Conservation (phyloP, 2,329 filamentous ascomycete species). For the Talaromyces sp. region DNA sequence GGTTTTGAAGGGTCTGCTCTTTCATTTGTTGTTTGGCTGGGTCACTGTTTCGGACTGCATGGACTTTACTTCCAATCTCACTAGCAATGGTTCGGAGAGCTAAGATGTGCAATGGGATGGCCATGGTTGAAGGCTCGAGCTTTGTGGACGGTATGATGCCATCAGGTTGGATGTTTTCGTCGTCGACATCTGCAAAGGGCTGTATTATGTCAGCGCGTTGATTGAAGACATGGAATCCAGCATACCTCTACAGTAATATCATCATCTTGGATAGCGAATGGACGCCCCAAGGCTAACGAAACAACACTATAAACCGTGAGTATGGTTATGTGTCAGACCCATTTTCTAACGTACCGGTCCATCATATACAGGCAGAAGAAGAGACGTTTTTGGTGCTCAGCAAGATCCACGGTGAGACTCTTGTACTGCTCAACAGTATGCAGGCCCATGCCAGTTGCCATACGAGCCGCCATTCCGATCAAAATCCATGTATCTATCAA, state of each 20-base stretch:
- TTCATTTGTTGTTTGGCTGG: conserved; percentile 24
- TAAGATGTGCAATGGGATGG: conserved; percentile 45
- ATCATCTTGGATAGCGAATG: conserved; percentile 48
- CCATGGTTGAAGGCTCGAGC: conserved; percentile 34
- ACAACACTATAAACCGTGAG: conserved; percentile 31
- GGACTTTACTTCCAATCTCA: conserved; percentile 40
- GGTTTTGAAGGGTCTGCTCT: conserved; percentile 32
- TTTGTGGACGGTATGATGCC: conserved; percentile 21
- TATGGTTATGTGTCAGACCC: background rate
- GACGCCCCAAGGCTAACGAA: conserved; percentile 45
- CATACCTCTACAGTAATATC: conserved; percentile 43
- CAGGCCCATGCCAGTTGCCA: conserved; percentile 46
- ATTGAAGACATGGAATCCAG: background rate
- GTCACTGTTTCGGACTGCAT: conserved; percentile 28
- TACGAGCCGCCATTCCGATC: conserved; percentile 44
- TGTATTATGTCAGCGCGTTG: conserved; percentile 18
- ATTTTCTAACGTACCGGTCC: conserved; percentile 32
- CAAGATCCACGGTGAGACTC: conserved; percentile 30
- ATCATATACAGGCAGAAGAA: conserved; percentile 52
- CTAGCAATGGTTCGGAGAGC: conserved; percentile 42
- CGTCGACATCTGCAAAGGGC: conserved; percentile 39
- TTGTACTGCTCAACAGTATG: conserved; percentile 39
- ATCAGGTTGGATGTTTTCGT: conserved; percentile 31
- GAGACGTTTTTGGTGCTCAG: conserved; percentile 41
- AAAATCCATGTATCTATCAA: conserved; percentile 46